These are phyloP conservation scores for Geoglossum glabrum DNA, from an alignment of 495 filamentous ascomycete species.

Conservation along the genomic window DNA sequence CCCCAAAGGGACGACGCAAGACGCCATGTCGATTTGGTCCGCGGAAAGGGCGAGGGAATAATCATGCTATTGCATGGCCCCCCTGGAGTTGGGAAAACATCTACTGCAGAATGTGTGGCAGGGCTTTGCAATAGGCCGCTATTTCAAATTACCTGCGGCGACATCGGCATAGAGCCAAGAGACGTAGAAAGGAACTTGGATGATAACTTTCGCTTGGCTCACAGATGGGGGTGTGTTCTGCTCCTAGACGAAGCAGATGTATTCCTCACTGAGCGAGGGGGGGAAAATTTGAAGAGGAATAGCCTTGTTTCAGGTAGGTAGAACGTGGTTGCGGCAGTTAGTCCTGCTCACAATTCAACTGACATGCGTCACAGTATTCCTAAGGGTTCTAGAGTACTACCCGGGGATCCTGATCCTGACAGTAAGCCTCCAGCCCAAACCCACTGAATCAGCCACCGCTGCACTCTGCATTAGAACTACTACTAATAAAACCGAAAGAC, in stretches of 20 bases:
- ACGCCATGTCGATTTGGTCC: slow-evolving; percentile 6
- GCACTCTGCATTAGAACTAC: not conserved
- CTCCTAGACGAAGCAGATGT: no score
- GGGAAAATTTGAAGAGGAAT: slow-evolving; percentile 5
- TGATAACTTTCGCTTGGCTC: no score
- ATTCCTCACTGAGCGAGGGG: not conserved
- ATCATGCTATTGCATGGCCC: slow-evolving; percentile 5
- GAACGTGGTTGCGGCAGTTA: no score
- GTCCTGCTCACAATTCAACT: no score
- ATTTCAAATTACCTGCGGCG: not conserved
- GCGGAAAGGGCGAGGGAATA: slow-evolving; percentile 7
- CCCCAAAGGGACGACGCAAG: not conserved
- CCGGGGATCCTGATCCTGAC: slow-evolving; percentile 5
- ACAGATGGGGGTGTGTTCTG: no score
- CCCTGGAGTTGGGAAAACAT: slow-evolving; percentile 5
- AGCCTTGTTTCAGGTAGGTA: slow-evolving; percentile 5
- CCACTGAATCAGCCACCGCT: slow-evolving; percentile 4
- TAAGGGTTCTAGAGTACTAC: slow-evolving; percentile 9
- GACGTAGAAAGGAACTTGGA: no score
- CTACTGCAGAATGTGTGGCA: slow-evolving; percentile 4
- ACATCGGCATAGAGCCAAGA: not conserved
- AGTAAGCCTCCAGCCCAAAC: not conserved
- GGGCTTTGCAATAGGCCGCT: not conserved
- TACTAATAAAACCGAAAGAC: not conserved
- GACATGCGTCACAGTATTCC: not conserved